Evolutionary conservation across 345 rosid species (phyloP).

Genomic region (Microcos paniculata): DNA sequence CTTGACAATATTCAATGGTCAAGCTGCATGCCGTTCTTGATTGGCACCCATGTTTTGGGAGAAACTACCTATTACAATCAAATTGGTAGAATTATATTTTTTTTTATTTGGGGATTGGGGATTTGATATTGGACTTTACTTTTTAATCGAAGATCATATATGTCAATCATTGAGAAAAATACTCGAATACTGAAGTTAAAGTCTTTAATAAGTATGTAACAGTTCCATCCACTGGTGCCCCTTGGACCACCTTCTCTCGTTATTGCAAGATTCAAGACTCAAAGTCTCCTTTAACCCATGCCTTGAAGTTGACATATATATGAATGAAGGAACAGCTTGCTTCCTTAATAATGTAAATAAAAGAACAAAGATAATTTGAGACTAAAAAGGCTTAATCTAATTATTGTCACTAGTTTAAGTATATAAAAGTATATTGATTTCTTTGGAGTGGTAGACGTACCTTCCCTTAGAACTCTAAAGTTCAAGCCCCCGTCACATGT

Average conservation of each 20-base stretch:
- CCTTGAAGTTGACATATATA: neutral
- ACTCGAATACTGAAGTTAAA: no score
- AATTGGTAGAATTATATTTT: neutral
- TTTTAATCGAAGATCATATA: no score
- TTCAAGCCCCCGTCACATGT: no score
- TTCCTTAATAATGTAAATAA: neutral
- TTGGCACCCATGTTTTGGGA: neutral
- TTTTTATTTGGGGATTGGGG: no score
- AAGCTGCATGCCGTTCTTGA: neutral
- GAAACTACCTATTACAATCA: neutral
- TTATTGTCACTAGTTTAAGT: no score
- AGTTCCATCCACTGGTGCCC: neutral
- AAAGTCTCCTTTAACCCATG: neutral
- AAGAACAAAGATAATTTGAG: neutral
- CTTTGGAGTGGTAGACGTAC: no score
- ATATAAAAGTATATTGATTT: no score
- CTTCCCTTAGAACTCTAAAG: no score
- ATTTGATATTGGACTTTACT: no score
- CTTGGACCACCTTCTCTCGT: neutral
- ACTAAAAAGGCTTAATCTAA: no score
- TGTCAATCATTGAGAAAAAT: no score
- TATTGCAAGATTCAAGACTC: conserved; percentile 4
- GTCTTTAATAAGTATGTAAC: no score
- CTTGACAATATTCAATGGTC: neutral
- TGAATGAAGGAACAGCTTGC: neutral